Evolutionary conservation across 768 basidiomycete species (phyloP).

Genomic region (Hypholoma sublateritium): DNA sequence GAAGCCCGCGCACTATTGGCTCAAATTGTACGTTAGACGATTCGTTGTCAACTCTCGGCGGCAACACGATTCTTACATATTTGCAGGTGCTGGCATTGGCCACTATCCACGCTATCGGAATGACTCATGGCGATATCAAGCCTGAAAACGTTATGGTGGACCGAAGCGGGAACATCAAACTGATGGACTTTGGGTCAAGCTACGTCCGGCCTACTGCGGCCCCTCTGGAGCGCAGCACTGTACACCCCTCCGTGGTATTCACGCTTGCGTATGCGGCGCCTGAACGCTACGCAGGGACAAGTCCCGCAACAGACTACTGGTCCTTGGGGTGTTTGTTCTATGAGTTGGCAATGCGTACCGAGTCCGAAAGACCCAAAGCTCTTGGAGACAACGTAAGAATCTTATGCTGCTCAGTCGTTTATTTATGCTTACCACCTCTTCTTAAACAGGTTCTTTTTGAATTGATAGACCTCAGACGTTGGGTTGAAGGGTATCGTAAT

Average conservation of each 20-base stretch:
- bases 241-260: not conserved
- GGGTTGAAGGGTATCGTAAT: not conserved
- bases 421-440: not conserved
- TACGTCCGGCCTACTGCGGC: not conserved
- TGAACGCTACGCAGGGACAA: not conserved
- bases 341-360: not conserved
- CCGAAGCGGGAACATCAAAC: slow-evolving; percentile 10
- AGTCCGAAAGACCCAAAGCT: not conserved
- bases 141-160: slow-evolving; percentile 18
- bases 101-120: slow-evolving; percentile 14
- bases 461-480: not conserved
- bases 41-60: not conserved
- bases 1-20: not conserved
- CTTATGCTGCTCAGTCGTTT: not conserved
- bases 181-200: slow-evolving; percentile 16
- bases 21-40: not conserved
- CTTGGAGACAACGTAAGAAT: not conserved
- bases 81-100: slow-evolving; percentile 11
- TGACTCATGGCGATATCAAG: slow-evolving; percentile 19
- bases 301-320: not conserved
- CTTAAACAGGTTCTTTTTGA: not conserved
- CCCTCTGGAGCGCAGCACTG: not conserved
- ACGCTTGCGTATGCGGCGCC: not conserved
- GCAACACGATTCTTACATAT: not conserved
- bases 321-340: not conserved